These are phyloP conservation scores for Epichloe brachyelytri DNA, from an alignment of 2,329 filamentous ascomycete species.

Conservation along the genomic window DNA sequence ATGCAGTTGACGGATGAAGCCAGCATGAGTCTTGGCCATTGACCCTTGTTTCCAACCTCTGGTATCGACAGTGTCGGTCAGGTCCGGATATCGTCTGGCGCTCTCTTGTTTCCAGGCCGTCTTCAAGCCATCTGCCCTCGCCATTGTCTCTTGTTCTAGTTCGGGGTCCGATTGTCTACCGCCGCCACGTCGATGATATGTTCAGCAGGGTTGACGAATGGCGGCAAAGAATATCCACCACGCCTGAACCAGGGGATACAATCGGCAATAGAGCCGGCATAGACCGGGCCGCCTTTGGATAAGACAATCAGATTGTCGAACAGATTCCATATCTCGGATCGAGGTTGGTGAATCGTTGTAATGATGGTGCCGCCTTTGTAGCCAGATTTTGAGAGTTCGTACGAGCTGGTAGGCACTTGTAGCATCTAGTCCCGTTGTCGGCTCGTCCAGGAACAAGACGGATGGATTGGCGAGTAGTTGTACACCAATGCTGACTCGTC, in stretches of 20 bases:
- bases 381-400: conserved; percentile 56
- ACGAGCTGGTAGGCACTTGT: conserved; percentile 66
- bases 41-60: conserved; percentile 9
- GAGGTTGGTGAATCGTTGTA: conserved; percentile 63
- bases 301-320: conserved; percentile 62
- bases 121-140: conserved; percentile 49
- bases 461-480: conserved; percentile 70
- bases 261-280: conserved; percentile 44
- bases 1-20: conserved; percentile 47
- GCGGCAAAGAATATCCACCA: conserved; percentile 47
- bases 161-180: conserved; percentile 57
- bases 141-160: conserved; percentile 45
- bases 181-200: conserved; percentile 64
- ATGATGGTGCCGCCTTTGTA: conserved; percentile 55
- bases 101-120: conserved; percentile 41
- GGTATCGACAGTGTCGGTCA: conserved; percentile 7
- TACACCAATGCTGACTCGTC: conserved; percentile 63
- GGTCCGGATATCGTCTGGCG: conserved; percentile 12
- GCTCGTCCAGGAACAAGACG: conserved; percentile 66
- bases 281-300: conserved; percentile 54
- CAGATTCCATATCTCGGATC: conserved; percentile 67
- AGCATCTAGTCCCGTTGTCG: conserved; percentile 65
- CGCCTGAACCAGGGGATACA: conserved; percentile 52
- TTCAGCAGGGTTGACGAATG: conserved; percentile 68
- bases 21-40: conserved; percentile 31